phyloP scores from a whole-genome alignment of 345 rosid genomes.

The Salix udensis region DNA sequence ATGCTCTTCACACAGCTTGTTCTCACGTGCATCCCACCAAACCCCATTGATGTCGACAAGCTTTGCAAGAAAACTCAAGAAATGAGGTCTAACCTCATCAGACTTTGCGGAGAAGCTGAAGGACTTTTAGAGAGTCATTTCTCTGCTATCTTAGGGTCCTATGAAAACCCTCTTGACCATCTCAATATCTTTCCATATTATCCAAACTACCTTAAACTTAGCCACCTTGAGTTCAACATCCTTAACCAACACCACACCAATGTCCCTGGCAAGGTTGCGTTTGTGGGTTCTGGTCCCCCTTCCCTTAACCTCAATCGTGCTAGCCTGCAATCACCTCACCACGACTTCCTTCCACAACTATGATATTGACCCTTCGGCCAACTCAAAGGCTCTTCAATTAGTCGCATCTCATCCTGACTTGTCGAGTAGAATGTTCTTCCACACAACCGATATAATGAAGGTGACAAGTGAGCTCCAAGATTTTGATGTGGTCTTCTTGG shows the following conservation, averaged over 20 bases:
- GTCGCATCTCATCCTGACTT: conserved; percentile 62
- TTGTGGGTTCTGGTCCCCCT: conserved; percentile 92
- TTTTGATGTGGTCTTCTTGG: conserved; percentile 86
- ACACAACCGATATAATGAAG: conserved; percentile 54
- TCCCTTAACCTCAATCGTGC: conserved; percentile 72
- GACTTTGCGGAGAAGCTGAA: conserved; percentile 75
- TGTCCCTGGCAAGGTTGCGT: conserved; percentile 60
- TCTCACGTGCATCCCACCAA: conserved; percentile 73
- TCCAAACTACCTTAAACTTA: conserved; percentile 72
- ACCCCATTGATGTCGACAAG: conserved; percentile 63
- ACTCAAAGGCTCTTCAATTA: conserved; percentile 46
- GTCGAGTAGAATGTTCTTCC: conserved; percentile 65
- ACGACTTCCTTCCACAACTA: conserved; percentile 65
- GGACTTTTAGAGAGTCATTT: conserved; percentile 61
- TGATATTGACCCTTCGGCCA: conserved; percentile 64
- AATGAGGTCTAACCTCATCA: conserved; percentile 67
- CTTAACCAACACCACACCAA: conserved; percentile 39
- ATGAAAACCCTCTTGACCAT: conserved; percentile 65
- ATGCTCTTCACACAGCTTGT: conserved; percentile 75
- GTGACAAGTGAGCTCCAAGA: conserved; percentile 44
- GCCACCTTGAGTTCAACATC: conserved; percentile 64
- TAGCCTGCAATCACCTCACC: conserved; percentile 61
- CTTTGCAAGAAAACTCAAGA: conserved; percentile 52
- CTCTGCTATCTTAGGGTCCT: conserved; percentile 56
- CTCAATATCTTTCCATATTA: conserved; percentile 71